Base-by-base conservation (phyloP, 441 rosid species). In the Aquilaria agallochum region DNA sequence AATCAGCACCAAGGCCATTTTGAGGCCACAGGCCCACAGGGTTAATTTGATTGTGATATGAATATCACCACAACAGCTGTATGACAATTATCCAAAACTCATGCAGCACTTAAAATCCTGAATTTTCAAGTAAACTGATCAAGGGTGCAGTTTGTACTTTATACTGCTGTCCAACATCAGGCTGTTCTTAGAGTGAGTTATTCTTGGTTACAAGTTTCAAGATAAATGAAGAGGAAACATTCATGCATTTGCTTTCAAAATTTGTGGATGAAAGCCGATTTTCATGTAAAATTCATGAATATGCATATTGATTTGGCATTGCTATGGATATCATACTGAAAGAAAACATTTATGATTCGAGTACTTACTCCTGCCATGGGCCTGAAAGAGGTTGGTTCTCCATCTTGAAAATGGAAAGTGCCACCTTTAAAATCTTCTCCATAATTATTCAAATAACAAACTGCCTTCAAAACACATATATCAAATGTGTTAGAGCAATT, bases 361-460 rank as follows among this genome's bases (percentile, higher is more conserved):
- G 66, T 47, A 80, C 92, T 80, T 84, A 90, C 97, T 31, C 97
- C 95, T 30, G 81, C 85, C 55, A 68, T 70, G 15, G 95, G 96
- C 63, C 71, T 69, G 55, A 90, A 44, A 1, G 82, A 76, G 6
- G 71, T 46, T 10, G 90, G 95, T 60, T 89, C 84, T 2, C 98
- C 96, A 33, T 84, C 88, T 64, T 80, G 93, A 72, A 94, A 94
- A 73, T 75, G 95, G 66, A 94, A 86, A 51, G 81, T 76, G 13
- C 98, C 96, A n/a, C 98, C 98, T 76, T 77, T 60, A 72, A 90
- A 94, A 53, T 89, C 89, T 69, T 72, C 74, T 3, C 54, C 92
- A 48, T 80, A 81, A 63, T 75, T 81, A 77, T 84, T 90, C 84
- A 94, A 83, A 76, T 94, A 94, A 77, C 97, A 94, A 42, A 94